Conservation (phyloP, 257 asterid genomes). For the Knoxia roxburghii region DNA sequence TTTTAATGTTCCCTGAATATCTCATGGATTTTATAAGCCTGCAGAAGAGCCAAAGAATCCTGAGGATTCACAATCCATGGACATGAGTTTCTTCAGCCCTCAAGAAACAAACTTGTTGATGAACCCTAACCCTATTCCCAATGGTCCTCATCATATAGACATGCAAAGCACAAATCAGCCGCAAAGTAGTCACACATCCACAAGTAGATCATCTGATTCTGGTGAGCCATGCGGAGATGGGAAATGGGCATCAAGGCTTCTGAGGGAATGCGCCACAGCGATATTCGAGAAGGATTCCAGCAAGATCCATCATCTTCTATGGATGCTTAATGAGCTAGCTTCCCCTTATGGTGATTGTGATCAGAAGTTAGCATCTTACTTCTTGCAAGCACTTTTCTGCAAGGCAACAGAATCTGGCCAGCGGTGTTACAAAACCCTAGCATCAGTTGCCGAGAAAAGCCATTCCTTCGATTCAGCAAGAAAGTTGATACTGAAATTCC, state of each 20-base stretch:
- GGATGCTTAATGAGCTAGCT: constrained; percentile 90
- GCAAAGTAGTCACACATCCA: constrained; percentile 23
- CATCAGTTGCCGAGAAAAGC: constrained; percentile 47
- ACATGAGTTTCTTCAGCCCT: constrained; percentile 36
- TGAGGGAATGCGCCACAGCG: constrained; percentile 65
- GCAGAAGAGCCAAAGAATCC: constrained; percentile 17
- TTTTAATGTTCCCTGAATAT: constrained; percentile 19
- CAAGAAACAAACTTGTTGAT: constrained; percentile 31
- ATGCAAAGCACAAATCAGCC: constrained; percentile 31
- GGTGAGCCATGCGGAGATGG: constrained; percentile 25
- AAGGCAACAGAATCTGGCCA: constrained; percentile 67
- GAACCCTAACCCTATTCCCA: constrained; percentile 16
- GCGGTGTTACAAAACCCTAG: constrained; percentile 59
- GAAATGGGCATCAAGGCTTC: constrained; percentile 67
- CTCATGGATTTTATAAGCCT: constrained; percentile 27
- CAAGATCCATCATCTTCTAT: constrained; percentile 67
- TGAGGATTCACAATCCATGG: constrained; percentile 36
- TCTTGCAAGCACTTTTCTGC: constrained; percentile 77
- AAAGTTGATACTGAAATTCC: constrained; percentile 58
- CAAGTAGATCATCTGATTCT: constrained; percentile 34
- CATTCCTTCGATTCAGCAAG: constrained; percentile 61
- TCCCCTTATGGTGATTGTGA: constrained; percentile 95
- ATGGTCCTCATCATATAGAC: constrained; percentile 19
- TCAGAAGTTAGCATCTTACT: constrained; percentile 72
- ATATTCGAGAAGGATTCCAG: constrained; percentile 53